Percentiles rank a stretch among this genome's conserved stretches.
Evolutionary conservation across 257 asterid species (phyloP).

Genomic region (Linderniella brevidens): DNA sequence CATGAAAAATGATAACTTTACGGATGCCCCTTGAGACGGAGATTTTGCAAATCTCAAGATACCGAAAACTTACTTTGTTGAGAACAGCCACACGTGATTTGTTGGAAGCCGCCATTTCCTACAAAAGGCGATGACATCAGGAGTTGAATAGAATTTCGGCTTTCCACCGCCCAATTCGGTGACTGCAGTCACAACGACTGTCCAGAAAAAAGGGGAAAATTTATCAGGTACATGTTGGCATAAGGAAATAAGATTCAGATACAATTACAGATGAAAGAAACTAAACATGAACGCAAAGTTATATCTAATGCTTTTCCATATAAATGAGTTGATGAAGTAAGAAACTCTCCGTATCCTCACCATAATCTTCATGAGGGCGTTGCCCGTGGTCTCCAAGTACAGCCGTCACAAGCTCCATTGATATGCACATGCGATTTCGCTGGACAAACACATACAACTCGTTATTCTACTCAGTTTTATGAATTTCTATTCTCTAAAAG

Average conservation of each 20-base stretch:
- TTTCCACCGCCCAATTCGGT: conserved; percentile 83
- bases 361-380: conserved; percentile 91
- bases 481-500: too few species aligned
- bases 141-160: conserved; percentile 89
- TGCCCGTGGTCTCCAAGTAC: conserved; percentile 98
- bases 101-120: conserved; percentile 89
- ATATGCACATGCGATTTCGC: conserved; percentile 66
- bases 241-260: conserved; percentile 1
- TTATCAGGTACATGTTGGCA: conserved; percentile 11
- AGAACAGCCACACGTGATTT: conserved; percentile 88
- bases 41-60: neutral
- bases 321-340: neutral
- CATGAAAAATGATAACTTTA: too few species aligned
- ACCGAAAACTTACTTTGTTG: conserved; percentile 52
- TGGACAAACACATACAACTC: conserved; percentile 16
- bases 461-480: neutral
- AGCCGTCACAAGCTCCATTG: conserved; percentile 98
- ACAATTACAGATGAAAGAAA: conserved; percentile 9
- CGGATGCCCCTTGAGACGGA: too few species aligned
- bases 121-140: conserved; percentile 76
- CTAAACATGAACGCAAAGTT: conserved; percentile 6
- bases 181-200: conserved; percentile 96
- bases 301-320: neutral
- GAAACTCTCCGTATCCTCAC: conserved; percentile 24
- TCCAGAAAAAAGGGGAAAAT: conserved; percentile 13